Evolutionary conservation across 2,329 filamentous ascomycete genomes (phyloP), one percentile per base, ranked within the genome.

Genomic region (Fusarium concolor): DNA sequence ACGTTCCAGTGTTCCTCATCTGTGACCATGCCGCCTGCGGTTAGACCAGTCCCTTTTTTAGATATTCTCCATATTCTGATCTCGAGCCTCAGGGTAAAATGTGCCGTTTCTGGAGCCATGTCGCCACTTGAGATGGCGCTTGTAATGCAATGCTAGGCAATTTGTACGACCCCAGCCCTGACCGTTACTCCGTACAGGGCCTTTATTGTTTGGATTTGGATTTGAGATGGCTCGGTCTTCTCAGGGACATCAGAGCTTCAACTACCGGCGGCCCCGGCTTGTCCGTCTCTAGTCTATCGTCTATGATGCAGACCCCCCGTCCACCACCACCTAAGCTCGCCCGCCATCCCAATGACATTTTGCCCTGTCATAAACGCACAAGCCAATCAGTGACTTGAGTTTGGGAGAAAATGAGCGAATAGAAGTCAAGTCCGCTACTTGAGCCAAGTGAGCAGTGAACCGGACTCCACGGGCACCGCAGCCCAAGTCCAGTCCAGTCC

Each of bases 191-290:
- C 42, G 38, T 11, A 50, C 24, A 44, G 44, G 56, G 42, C 52
- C 38, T 31, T 39, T 39, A 43, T 41, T 33, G 43, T 17, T 56
- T 55, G 33, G 37, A 53, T 28, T 49, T 24, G 39, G 29, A 61
- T 51, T 56, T 67, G 47, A 59, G 38, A 64, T 50, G 52, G 39
- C 49, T 47, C 49, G 26, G 42, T 62, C 29, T 45, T 50, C 26
- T n/a, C 33, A 41, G 61, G 62, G 60, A 64, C 49, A 58, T 28
- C 50, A 41, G 56, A 49, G 39, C 50, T 61, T 64, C 66, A 70
- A 70, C 67, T 70, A 70, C 66, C 67, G 62, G 61, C 35, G 42
- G 56, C 67, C 66, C 67, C 62, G 67, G 67, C 51, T 47, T 70
- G 54, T 38, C 66, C 63, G 63, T 62, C 53, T 33, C 47, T 50